Conservation (phyloP, 2,329 filamentous ascomycete genomes). For the Fusarium sp. region DNA sequence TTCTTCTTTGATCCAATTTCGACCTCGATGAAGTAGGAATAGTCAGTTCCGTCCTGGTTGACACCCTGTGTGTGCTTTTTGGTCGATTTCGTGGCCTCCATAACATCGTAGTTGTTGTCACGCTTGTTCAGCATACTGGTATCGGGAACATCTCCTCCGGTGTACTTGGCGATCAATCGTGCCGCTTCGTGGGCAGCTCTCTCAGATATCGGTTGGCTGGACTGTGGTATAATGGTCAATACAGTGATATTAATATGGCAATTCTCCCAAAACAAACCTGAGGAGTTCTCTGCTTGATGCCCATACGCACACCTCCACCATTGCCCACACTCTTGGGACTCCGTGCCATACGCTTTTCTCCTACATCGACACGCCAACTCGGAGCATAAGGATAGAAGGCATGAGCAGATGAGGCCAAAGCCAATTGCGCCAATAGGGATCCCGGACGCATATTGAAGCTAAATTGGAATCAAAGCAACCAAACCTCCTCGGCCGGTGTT, state of each 20-base stretch:
- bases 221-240: constrained; percentile 44
- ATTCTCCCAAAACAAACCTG: constrained; percentile 44
- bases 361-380: constrained; percentile 47
- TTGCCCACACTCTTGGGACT: constrained; percentile 40
- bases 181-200: constrained; percentile 53
- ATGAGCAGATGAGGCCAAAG: constrained; percentile 56
- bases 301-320: constrained; percentile 51
- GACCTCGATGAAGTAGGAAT: constrained; percentile 72
- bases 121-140: constrained; percentile 48
- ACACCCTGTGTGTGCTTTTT: constrained; percentile 64
- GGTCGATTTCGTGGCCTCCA: constrained; percentile 58
- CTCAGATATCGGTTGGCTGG: constrained; percentile 47
- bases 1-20: constrained; percentile 65
- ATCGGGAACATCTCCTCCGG: constrained; percentile 25
- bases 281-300: constrained; percentile 53
- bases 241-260: neutral
- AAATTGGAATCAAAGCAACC: constrained; percentile 7
- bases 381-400: constrained; percentile 63
- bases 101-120: constrained; percentile 60
- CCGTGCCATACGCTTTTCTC: constrained; percentile 35
- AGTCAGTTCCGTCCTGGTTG: constrained; percentile 73
- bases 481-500: neutral
- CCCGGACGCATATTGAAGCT: constrained; percentile 55
- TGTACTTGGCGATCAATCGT: constrained; percentile 56
- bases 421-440: constrained; percentile 57